Evolutionary conservation across 306 rosid species (phyloP).

Genomic region (Clitoria ternatea): DNA sequence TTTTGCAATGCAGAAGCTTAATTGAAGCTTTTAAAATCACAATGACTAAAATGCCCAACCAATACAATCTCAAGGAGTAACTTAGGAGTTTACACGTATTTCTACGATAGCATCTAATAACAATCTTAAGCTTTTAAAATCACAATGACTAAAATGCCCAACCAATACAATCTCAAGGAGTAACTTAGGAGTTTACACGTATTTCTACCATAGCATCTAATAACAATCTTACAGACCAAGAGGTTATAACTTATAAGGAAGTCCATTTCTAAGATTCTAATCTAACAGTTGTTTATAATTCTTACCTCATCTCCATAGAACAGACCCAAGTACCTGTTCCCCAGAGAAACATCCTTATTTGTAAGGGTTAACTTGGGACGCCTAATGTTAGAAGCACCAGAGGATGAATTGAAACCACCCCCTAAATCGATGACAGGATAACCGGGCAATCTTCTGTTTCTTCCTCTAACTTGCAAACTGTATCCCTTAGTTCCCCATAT

Average conservation of each 20-base stretch:
- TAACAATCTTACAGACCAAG: background rate
- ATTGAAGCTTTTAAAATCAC: too few species aligned
- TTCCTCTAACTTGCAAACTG: conserved; percentile 68
- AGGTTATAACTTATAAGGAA: too few species aligned
- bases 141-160: too few species aligned
- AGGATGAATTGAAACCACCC: conserved; percentile 55
- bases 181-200: too few species aligned
- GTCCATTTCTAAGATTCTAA: background rate
- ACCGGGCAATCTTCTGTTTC: conserved; percentile 87
- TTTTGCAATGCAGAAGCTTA: too few species aligned
- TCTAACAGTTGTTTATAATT: conserved; percentile 4
- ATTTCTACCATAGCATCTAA: too few species aligned
- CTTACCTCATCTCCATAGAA: conserved; percentile 85
- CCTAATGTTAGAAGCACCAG: conserved; percentile 26
- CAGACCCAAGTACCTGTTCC: conserved; percentile 67
- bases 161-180: too few species aligned
- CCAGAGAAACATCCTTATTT: conserved; percentile 40
- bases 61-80: too few species aligned
- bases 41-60: too few species aligned
- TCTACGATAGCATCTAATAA: too few species aligned
- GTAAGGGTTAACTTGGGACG: conserved; percentile 22
- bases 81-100: too few species aligned
- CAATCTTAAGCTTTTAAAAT: too few species aligned
- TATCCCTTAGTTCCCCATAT: conserved; percentile 91
- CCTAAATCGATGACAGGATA: conserved; percentile 64